Evolutionary conservation across 805 yeast genomes (phyloP), one percentile per base, ranked within the genome.

Genomic region (Candida incommunis): DNA sequence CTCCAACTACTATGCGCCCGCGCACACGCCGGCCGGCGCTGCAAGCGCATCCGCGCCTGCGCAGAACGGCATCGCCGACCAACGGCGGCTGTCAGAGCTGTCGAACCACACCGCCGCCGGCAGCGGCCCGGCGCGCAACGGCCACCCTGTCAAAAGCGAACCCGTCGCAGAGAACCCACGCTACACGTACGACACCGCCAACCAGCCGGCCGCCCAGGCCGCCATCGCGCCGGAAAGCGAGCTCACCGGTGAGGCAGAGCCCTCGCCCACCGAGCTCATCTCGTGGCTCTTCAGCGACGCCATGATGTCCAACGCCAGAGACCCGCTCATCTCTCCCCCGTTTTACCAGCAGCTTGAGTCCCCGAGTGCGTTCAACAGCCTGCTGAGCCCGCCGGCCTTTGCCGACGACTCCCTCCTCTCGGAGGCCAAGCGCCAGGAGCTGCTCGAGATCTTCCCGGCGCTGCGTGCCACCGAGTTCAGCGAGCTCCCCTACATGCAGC

Each of bases 331-430:
- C 9, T 52, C 60, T 2, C 56, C 60, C 1, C 43, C 57, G 3
- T 50, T 53, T 34, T 54, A 51, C 44, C 37, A 9, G 20, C 48
- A 58, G 18, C 51, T 62, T 29, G 63, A 62, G 29, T 56, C 62
- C 23, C 74, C 73, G 20, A 49, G 64, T 24, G 70, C 62, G 43
- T 52, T 74, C 15, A 69, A 70, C 43, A 55, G 59, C 7, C 43
- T 57, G 16, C 51, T 71, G 2, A 54, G 71, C 2, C 65, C 68
- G 4, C 59, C 62, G 26, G 51, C 69, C 27, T 50, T 61, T 15
- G 52, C 50, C 18, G 61, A 64, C 3, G 57, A 68, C 29, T 59
- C 64, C 1, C 52, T 58, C 3, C 52, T 71, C 37, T 56, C 61
- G 4, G 60, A 52, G 3, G 47, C 60, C 4, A 60, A 43, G 55